Evolutionary conservation across 495 filamentous ascomycete genomes (phyloP).

Genomic region (Symbiotaphrina buchneri): DNA sequence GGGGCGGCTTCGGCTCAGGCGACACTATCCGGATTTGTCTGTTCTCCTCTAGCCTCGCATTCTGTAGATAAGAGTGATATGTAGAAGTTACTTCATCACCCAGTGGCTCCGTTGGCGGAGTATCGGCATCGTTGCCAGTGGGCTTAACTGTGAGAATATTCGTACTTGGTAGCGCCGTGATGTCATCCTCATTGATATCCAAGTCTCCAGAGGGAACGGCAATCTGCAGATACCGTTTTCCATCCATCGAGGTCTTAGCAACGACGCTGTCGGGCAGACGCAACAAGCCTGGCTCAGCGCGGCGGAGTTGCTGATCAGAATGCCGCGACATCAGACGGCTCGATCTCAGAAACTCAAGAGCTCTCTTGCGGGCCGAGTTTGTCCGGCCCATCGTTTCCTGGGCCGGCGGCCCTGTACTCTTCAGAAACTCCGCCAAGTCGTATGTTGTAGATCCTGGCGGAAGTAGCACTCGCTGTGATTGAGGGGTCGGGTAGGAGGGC

Average conservation of each 20-base stretch:
- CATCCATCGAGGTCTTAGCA: constrained; percentile 2
- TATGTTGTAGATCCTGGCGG: background rate
- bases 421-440: constrained; percentile 2
- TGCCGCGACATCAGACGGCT: background rate
- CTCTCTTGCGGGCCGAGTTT: background rate
- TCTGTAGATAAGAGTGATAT: no score
- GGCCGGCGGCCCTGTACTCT: constrained; percentile 1
- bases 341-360: constrained; percentile 1
- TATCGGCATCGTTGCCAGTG: no score
- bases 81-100: no score
- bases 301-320: background rate
- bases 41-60: no score
- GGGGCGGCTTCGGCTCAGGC: no score
- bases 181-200: no score
- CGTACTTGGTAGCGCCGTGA: no score
- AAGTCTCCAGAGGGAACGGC: background rate
- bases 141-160: no score
- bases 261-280: constrained; percentile 1
- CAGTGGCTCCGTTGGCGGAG: no score
- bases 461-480: no score
- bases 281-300: background rate
- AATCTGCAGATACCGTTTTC: constrained; percentile 3
- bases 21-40: no score
- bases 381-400: background rate
- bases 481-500: no score